Evolutionary conservation across 495 filamentous ascomycete species (phyloP), one percentile per base, ranked within the genome.

Genomic region (Hypoxylon lenormandii): DNA sequence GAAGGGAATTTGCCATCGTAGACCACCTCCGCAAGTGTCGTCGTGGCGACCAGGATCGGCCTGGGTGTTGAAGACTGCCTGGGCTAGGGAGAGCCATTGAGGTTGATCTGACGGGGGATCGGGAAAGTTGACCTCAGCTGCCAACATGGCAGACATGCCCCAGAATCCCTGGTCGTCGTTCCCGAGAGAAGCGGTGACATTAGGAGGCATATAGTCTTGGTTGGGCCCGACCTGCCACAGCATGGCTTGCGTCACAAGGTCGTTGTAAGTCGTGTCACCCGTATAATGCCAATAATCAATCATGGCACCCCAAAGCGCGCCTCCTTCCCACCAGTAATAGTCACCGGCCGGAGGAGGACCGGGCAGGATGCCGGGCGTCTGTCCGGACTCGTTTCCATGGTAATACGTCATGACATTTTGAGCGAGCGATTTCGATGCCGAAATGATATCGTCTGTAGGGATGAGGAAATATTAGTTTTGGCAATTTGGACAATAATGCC

Each of bases 121-220:
- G 15, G 90, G 90, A 67, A 89, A 94, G 54, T 84, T 84, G 60
- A 88, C 82, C 73, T 96, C 92, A 42, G 89, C 87, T 2, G 91
- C 92, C 10, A 89, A 83, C 76, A 96, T 89, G 23, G 89, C 87
- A n/a, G 89, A 86, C 68, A 94, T 81, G 21, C 82, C 91, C 92
- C 92, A 96, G 74, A 93, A 94, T 0, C 89, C 89, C 74, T 94
- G 91, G 62, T 94, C 91, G 70, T 94, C 91, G 72, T 94, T 94
- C 26, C 91, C 91, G 46, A 90, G 83, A 0, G 88, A 88, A 58
- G 87, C 86, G 22, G 88, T 91, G 64, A 91, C 89, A 74, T 94
- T 93, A 2, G 80, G 79, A 38, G 88, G 86, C 77, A 89, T 87
- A 74, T 86, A 92, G 59, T 88, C 81, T 48, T 86, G 77, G 47